A percentile compares a stretch with the other conserved stretches of the same genome.
phyloP scores from a whole-genome alignment of 2,329 filamentous ascomycete genomes.

The Sclerotinia minor region DNA sequence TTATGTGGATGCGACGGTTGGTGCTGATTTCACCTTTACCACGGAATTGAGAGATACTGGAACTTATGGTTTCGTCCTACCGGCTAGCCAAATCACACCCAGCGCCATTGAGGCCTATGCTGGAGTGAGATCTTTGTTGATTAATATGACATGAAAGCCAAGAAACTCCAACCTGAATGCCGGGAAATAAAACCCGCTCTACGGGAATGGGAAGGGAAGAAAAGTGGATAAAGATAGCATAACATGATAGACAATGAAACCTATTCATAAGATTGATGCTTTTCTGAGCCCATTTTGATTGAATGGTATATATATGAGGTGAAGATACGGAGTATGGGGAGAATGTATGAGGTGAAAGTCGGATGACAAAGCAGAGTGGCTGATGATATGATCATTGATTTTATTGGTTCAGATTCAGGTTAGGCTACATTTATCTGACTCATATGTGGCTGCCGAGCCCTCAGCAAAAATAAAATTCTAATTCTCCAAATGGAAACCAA shows the following conservation, averaged over 20 bases:
- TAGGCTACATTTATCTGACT: neutral
- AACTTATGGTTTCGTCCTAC: constrained; percentile 51
- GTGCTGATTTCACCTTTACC: constrained; percentile 44
- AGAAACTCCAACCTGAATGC: neutral
- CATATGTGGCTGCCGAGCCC: neutral
- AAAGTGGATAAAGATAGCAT: too few species aligned
- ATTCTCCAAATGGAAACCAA: neutral
- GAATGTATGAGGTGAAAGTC: neutral
- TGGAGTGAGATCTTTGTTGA: constrained; percentile 38
- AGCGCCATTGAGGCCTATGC: constrained; percentile 50
- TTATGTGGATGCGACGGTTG: constrained; percentile 46
- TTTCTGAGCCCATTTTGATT: neutral
- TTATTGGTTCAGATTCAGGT: neutral
- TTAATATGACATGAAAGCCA: constrained; percentile 30
- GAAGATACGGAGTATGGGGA: too few species aligned
- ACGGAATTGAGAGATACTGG: constrained; percentile 53
- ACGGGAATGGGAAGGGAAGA: neutral
- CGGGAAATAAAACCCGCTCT: neutral
- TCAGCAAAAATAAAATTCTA: constrained; percentile 4
- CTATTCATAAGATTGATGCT: neutral
- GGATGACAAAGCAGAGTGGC: neutral
- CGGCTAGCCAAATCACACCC: constrained; percentile 50
- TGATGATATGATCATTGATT: neutral
- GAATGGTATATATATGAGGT: neutral
- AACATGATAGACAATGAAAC: neutral